Evolutionary conservation across 2,329 filamentous ascomycete genomes (phyloP).

Genomic region (Beauveria pseudobassiana): DNA sequence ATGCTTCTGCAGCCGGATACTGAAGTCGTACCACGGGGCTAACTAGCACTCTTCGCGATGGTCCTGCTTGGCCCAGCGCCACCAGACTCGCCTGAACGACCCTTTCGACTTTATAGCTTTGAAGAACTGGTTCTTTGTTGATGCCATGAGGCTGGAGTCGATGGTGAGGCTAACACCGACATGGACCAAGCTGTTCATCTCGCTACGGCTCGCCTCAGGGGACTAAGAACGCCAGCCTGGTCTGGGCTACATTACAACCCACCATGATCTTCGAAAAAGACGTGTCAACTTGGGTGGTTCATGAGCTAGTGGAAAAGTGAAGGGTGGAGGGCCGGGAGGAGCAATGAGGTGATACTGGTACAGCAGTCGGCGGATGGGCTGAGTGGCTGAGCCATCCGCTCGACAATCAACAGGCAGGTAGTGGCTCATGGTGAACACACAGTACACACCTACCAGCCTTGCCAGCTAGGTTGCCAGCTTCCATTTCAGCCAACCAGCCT

Average conservation of each 20-base stretch:
- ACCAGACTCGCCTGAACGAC: background rate
- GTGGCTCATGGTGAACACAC: background rate
- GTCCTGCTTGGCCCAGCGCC: background rate
- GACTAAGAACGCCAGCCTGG: background rate
- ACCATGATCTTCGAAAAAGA: background rate
- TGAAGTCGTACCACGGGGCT: background rate
- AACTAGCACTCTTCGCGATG: background rate
- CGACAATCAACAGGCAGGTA: background rate
- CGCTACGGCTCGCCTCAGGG: slow-evolving; percentile 1
- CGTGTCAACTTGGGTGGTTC: slow-evolving; percentile 1
- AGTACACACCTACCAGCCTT: no score
- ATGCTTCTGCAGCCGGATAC: background rate
- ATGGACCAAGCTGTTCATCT: slow-evolving; percentile 3
- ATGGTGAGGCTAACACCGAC: slow-evolving; percentile 2
- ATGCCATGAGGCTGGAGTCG: background rate
- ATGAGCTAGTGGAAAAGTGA: background rate
- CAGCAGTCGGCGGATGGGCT: background rate
- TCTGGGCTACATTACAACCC: background rate
- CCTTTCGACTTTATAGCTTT: background rate
- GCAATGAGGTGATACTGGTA: background rate
- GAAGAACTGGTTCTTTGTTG: background rate
- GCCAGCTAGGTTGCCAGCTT: no score
- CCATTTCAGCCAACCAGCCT: no score
- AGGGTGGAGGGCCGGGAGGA: background rate
- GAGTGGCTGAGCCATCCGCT: background rate